Percentiles rank a stretch among this genome's conserved stretches.
phyloP scores from a whole-genome alignment of 2,329 filamentous ascomycete genomes.

The Colletotrichum neosansevieriae region DNA sequence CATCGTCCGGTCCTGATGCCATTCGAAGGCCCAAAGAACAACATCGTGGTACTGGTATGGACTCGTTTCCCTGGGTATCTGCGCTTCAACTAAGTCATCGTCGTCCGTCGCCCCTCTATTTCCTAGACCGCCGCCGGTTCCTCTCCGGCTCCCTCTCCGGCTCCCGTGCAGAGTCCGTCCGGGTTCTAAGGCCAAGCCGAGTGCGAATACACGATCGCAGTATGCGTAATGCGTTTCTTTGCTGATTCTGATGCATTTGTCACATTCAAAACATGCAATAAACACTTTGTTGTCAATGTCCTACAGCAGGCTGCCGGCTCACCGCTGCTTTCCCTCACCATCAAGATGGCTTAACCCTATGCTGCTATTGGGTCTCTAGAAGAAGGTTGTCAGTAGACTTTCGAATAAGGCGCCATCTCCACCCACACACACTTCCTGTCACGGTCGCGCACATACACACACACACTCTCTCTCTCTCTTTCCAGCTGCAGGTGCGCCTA shows the following conservation, averaged over 20 bases:
- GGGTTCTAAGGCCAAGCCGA: not conserved
- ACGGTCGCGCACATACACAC: conserved; percentile 7
- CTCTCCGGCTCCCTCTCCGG: conserved; percentile 10
- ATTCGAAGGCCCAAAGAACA: not conserved
- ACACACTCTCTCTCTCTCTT: conserved; percentile 15
- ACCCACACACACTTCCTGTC: conserved; percentile 20
- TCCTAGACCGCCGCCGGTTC: not conserved
- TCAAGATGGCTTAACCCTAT: not conserved
- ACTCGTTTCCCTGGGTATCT: conserved; percentile 2
- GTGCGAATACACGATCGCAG: too few species aligned
- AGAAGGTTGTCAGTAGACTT: conserved; percentile 10
- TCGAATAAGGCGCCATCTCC: conserved; percentile 23
- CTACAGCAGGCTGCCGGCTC: not conserved
- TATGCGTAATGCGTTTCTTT: too few species aligned
- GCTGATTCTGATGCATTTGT: not conserved
- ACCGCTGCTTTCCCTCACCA: conserved; percentile 6
- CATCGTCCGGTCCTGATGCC: too few species aligned
- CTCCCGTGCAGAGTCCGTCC: conserved; percentile 21
- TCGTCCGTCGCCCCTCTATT: not conserved
- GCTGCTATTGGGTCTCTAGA: not conserved
- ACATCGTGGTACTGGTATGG: too few species aligned
- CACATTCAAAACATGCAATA: not conserved
- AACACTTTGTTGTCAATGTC: not conserved
- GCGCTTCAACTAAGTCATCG: conserved; percentile 6
- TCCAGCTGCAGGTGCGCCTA: conserved; percentile 12